Conservation (phyloP, 2,329 filamentous ascomycete species). For the Pseudocercospora macadamiae region DNA sequence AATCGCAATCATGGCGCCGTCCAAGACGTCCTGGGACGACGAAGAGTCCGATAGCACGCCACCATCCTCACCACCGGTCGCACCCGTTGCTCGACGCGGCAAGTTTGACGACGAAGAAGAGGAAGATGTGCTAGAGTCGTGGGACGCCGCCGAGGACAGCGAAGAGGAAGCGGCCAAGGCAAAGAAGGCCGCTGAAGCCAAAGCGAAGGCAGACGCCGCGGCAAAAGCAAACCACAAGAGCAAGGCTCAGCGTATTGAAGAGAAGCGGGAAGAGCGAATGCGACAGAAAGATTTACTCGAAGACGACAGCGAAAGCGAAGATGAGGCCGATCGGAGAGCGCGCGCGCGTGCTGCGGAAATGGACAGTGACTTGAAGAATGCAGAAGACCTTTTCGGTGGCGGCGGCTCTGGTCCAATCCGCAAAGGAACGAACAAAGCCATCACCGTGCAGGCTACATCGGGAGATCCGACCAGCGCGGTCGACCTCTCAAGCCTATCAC, state of each 20-base stretch:
- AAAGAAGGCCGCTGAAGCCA: slow-evolving; percentile 80
- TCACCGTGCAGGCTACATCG: slow-evolving; percentile 66
- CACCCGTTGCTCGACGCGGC: slow-evolving; percentile 53
- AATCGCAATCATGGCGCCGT: slow-evolving; percentile 40
- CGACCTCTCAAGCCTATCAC: slow-evolving; percentile 75
- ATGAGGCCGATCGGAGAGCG: slow-evolving; percentile 71
- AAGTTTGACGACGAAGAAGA: slow-evolving; percentile 95
- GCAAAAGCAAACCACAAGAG: slow-evolving; percentile 89
- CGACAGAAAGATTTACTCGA: slow-evolving; percentile 61
- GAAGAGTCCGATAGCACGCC: slow-evolving; percentile 60
- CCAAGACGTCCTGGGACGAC: slow-evolving; percentile 45
- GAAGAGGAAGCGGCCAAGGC: slow-evolving; percentile 96
- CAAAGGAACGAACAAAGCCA: slow-evolving; percentile 65
- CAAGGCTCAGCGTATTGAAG: slow-evolving; percentile 82
- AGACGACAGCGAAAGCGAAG: slow-evolving; percentile 67
- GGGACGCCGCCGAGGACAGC: slow-evolving; percentile 96
- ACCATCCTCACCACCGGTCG: slow-evolving; percentile 50
- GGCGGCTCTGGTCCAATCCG: slow-evolving; percentile 73
- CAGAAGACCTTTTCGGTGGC: slow-evolving; percentile 84
- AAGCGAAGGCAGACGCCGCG: slow-evolving; percentile 86
- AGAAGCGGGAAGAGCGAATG: slow-evolving; percentile 65
- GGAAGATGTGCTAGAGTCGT: slow-evolving; percentile 88
- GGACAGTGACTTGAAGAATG: slow-evolving; percentile 85
- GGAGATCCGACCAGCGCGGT: slow-evolving; percentile 76
- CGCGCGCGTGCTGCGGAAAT: slow-evolving; percentile 79